These are phyloP conservation scores for Fraxinus ornus DNA, from an alignment of 305 asterid species.

Conservation along the genomic window DNA sequence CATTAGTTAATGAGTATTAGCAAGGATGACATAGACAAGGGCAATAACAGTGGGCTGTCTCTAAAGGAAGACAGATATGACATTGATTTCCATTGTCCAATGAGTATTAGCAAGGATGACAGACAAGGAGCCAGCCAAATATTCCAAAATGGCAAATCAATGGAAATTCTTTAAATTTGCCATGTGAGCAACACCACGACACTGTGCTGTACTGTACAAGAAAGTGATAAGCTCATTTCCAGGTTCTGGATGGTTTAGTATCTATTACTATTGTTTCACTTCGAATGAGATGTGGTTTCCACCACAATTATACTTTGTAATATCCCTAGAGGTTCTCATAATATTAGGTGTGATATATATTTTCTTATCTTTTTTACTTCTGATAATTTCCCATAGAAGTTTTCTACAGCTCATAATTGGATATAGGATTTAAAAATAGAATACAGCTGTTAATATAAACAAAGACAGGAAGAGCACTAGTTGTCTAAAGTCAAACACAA, in stretches of 20 bases:
- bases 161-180: not conserved
- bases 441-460: not conserved
- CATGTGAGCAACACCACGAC: not conserved
- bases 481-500: not conserved
- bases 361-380: not conserved
- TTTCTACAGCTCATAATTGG: not conserved
- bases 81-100: not conserved
- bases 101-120: not conserved
- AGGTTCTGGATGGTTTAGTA: not conserved
- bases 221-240: constrained; percentile 13
- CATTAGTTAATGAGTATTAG: constrained; percentile 9
- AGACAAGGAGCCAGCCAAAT: not conserved
- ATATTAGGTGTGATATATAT: constrained; percentile 12
- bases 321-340: not conserved
- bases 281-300: not conserved
- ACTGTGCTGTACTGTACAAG: not conserved
- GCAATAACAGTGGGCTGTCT: not conserved
- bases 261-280: not conserved
- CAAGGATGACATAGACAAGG: constrained; percentile 1
- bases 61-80: not conserved
- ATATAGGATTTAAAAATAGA: not conserved
- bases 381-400: not conserved
- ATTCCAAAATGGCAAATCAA: not conserved
- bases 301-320: not conserved
- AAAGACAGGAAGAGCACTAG: not conserved